phyloP scores from a whole-genome alignment of 257 asterid genomes.

The Penstemon newberryi region DNA sequence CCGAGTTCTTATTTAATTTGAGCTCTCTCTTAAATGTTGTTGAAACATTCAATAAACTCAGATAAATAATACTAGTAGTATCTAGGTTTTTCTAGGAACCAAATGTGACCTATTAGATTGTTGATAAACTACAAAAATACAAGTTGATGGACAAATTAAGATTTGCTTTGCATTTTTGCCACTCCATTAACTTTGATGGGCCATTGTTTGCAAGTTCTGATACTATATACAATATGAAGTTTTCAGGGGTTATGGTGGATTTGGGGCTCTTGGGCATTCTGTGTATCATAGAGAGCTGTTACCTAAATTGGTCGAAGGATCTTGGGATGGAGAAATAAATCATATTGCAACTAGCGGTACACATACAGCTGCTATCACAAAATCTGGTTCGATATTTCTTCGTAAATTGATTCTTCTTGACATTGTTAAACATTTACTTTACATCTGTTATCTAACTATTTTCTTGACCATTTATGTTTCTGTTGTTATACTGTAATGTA shows the following conservation, averaged over 20 bases:
- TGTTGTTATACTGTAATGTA: conserved; percentile 30
- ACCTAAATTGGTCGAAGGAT: conserved; percentile 77
- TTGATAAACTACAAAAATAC: too few relatives aligned
- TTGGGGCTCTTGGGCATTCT: conserved; percentile 97
- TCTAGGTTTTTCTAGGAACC: too few relatives aligned
- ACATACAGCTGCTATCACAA: conserved; percentile 82
- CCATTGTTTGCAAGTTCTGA: conserved; percentile 40
- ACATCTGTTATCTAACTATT: conserved; percentile 31
- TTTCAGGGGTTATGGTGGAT: conserved; percentile 99
- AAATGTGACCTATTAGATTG: too few relatives aligned
- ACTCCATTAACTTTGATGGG: conserved; percentile 19
- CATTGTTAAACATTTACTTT: conserved; percentile 1
- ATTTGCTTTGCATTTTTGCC: conserved; percentile 10
- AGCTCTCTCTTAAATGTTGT: too few relatives aligned
- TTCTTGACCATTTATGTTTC: conserved; percentile 14
- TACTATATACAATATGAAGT: conserved; percentile 54
- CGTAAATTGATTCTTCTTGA: background rate
- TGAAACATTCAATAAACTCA: too few relatives aligned
- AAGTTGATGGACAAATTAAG: background rate
- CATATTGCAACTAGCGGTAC: conserved; percentile 89
- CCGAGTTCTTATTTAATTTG: too few relatives aligned
- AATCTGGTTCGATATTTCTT: conserved; percentile 55
- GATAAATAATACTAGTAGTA: too few relatives aligned
- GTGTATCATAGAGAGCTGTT: conserved; percentile 81
- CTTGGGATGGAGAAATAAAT: conserved; percentile 72